phyloP scores from a whole-genome alignment of 2,329 filamentous ascomycete species.

The Chaetomiaceae sp. region DNA sequence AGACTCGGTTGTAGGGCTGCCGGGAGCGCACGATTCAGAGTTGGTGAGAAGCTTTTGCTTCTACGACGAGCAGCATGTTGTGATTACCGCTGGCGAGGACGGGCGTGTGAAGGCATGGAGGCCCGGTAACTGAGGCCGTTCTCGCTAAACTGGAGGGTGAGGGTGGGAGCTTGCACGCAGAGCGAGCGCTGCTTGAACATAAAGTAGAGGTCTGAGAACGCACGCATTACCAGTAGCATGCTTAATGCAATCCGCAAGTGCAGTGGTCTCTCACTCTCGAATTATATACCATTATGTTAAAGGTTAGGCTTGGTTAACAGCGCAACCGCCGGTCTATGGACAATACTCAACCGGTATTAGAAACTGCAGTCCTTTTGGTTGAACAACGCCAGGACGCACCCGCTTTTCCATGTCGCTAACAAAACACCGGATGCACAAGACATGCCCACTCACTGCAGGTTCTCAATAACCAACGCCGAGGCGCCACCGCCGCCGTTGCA shows the following conservation, averaged over 20 bases:
- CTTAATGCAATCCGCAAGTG: not conserved
- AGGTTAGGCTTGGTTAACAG: constrained; percentile 15
- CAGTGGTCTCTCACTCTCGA: not conserved
- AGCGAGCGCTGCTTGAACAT: no score
- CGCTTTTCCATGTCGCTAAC: not conserved
- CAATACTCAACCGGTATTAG: constrained; percentile 13
- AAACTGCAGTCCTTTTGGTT: constrained; percentile 9
- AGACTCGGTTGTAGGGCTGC: constrained; percentile 52
- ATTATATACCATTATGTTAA: constrained; percentile 10
- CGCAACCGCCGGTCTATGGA: constrained; percentile 14
- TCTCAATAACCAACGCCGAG: constrained; percentile 87
- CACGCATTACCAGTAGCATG: not conserved
- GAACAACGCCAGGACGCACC: constrained; percentile 2
- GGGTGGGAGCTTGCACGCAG: no score
- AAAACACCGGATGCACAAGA: constrained; percentile 4
- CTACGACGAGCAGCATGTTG: constrained; percentile 52
- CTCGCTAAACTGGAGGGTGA: no score
- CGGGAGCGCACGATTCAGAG: constrained; percentile 57
- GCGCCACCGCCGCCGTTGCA: constrained; percentile 98
- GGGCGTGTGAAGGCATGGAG: constrained; percentile 53
- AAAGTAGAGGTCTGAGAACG: no score
- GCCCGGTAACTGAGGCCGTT: constrained; percentile 31
- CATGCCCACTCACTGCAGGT: constrained; percentile 43
- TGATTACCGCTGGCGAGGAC: constrained; percentile 55
- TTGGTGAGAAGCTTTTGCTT: constrained; percentile 60